Base-by-base conservation (phyloP, 2,329 filamentous ascomycete genomes). In the Ascosphaera aggregata region DNA sequence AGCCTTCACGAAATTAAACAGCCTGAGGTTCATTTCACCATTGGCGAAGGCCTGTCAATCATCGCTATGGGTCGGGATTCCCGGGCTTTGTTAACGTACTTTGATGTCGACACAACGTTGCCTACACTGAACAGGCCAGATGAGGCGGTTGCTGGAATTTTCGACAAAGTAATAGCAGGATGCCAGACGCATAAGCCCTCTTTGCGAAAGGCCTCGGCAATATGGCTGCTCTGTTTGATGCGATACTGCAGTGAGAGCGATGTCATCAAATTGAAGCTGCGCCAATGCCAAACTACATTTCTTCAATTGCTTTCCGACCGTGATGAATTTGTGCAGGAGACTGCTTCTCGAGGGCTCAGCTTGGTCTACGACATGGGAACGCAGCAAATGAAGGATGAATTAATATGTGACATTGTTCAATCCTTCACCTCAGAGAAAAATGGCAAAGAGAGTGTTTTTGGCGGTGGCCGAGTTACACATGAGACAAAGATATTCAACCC, bases 291-390 rank as follows among this genome's bases (percentile, higher is more conserved):
- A 54, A 69, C 69, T 27, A 79, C 82, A 0, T 98, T 98, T 55
- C 85, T 91, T 64, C 67, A 76, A 18, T 75, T 94, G 20, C 66
- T 98, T 9, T 77, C 76, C 13, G 84, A 91, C 42, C 71, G 85
- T 16, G 89, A 98, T 49, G 85, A 95, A 51, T 69, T 95, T 7
- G 84, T 95, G 0, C 89, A 98, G 55, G 89, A 98, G 57, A 91
- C 84, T 3, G 85, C 89, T 3, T 93, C 86, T 1, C 69, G 86
- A 42, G 89, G 89, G 1, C 65, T 98, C 20, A 76, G 81, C n/a
- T 58, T 95, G 37, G 84, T 95, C 2, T 98, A 95, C 53, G 85
- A 94, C 50, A 82, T 82, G 53, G 89, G 89, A 1, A 81, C 92
- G 48, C 68, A 76, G 19, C 69, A 69, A 1, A 65, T 94, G 16